Base-by-base conservation (phyloP, 495 filamentous ascomycete species). In the Penicillium angulare region DNA sequence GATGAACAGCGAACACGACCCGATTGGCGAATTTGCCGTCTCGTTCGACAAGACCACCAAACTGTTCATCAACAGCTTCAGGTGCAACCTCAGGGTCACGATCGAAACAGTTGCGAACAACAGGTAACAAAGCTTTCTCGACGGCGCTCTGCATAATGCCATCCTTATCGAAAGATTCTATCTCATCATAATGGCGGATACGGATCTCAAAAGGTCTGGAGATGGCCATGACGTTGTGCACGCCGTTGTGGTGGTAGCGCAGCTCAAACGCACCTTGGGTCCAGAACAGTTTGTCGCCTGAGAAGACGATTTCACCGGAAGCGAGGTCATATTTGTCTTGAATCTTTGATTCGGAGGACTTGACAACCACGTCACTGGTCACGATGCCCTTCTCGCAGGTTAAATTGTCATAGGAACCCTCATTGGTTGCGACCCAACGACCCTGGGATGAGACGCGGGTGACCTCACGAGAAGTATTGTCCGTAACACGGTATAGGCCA, bases 281-380 rank as follows among this genome's bases (percentile, higher is more conserved):
- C 93, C 93, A 98, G 83, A 90, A 97, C 12, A 93, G 78, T 73
- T 97, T 97, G 77, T 97, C 91, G 32, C 92, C 92, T 13, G 83
- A 78, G 57, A 98, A 97, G 31, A 88, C 66, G 70, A 97, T 82
- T 65, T 97, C 92, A 49, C 93, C 93, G 5, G 69, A 70, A 2
- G 67, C 69, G 40, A 69, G 47, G 6, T 74, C 65, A 23, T 56
- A 63, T 13, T 59, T 63, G 35, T 74, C 66, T 3, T 73, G 78
- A 43, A 84, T 79, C 7, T 76, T 64, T 17, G 72, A 64, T 16
- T 70, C 55, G 5, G 63, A 59, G 1, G 67, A 73, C 1, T 71
- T 69, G 8, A 86, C 24, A 29, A 69, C 60, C 5, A 76, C 60
- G 56, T 97, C 85, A 50, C 77, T 86, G 7, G 82, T 67, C 13